Conservation (phyloP, 495 filamentous ascomycete species). For the Eremomyces bilateralis region DNA sequence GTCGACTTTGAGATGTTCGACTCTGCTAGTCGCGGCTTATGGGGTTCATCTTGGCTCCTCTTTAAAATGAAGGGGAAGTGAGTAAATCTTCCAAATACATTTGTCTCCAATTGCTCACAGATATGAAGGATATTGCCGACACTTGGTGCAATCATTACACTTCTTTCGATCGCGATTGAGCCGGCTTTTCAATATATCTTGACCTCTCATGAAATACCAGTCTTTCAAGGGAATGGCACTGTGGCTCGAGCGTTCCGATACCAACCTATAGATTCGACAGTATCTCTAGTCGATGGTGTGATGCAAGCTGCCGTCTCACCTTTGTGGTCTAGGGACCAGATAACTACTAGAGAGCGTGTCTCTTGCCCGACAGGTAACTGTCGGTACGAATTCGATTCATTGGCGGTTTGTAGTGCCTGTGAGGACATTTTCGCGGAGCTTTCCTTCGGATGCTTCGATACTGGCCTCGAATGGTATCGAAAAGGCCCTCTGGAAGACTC, state of each 20-base stretch:
- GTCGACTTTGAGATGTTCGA: slow-evolving; percentile 12
- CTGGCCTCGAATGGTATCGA: not conserved
- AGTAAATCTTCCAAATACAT: too few species aligned
- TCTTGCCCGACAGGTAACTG: not conserved
- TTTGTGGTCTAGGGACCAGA: too few species aligned
- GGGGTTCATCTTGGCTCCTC: slow-evolving; percentile 8
- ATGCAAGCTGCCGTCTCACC: too few species aligned
- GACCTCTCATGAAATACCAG: too few species aligned
- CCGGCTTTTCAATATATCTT: slow-evolving; percentile 12
- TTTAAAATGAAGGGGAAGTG: slow-evolving; percentile 3
- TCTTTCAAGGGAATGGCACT: too few species aligned
- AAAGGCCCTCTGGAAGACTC: not conserved
- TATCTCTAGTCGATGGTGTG: too few species aligned
- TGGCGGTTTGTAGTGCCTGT: not conserved
- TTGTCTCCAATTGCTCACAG: not conserved
- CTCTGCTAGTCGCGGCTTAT: slow-evolving; percentile 8
- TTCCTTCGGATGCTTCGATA: not conserved
- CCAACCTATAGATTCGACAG: too few species aligned
- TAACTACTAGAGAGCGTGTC: too few species aligned
- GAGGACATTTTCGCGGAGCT: not conserved
- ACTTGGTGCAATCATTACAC: slow-evolving; percentile 5
- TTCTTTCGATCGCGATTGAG: slow-evolving; percentile 7
- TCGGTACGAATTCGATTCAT: not conserved
- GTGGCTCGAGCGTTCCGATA: too few species aligned
- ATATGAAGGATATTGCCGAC: too few species aligned